Evolutionary conservation across 768 basidiomycete species (phyloP).

Genomic region (Pisolithus marmoratus): DNA sequence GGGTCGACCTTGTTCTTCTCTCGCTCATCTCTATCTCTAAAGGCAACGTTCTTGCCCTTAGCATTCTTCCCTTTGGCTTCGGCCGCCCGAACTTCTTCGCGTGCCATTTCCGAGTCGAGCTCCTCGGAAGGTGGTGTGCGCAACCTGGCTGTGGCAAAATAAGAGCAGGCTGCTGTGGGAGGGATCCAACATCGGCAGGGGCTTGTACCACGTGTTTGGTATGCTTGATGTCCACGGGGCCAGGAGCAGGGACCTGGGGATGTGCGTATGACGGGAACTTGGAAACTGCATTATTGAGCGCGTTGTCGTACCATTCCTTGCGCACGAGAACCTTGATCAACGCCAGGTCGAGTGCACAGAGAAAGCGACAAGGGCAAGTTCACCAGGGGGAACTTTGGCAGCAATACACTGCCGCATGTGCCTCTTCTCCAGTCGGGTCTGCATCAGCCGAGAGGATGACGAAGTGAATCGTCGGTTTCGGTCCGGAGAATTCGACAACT

Average conservation of each 20-base stretch:
- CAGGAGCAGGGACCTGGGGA: constrained; percentile 23
- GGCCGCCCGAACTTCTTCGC: constrained; percentile 49
- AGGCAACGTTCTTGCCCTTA: constrained; percentile 55
- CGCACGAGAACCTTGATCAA: constrained; percentile 84
- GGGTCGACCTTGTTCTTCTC: constrained; percentile 26
- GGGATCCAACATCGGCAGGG: constrained; percentile 18
- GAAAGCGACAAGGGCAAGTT: constrained; percentile 79
- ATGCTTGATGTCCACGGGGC: constrained; percentile 18
- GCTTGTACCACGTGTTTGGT: constrained; percentile 24
- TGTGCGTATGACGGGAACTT: constrained; percentile 54
- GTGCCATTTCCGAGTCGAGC: constrained; percentile 55
- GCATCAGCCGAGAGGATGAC: constrained; percentile 83
- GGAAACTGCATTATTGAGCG: constrained; percentile 46
- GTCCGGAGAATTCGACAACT: constrained; percentile 75
- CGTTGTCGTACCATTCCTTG: constrained; percentile 80
- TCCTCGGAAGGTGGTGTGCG: constrained; percentile 76
- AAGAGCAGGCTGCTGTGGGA: constrained; percentile 11
- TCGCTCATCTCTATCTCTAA: constrained; percentile 53
- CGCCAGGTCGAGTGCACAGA: constrained; percentile 87
- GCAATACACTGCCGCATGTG: constrained; percentile 79
- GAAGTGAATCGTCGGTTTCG: constrained; percentile 84
- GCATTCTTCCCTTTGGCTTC: constrained; percentile 48
- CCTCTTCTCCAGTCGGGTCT: constrained; percentile 77
- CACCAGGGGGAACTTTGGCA: constrained; percentile 69
- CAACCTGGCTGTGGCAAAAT: constrained; percentile 37